These are phyloP conservation scores for Filobasidium uniguttulatum DNA, from an alignment of 1,284 basidiomycete species.

Conservation along the genomic window DNA sequence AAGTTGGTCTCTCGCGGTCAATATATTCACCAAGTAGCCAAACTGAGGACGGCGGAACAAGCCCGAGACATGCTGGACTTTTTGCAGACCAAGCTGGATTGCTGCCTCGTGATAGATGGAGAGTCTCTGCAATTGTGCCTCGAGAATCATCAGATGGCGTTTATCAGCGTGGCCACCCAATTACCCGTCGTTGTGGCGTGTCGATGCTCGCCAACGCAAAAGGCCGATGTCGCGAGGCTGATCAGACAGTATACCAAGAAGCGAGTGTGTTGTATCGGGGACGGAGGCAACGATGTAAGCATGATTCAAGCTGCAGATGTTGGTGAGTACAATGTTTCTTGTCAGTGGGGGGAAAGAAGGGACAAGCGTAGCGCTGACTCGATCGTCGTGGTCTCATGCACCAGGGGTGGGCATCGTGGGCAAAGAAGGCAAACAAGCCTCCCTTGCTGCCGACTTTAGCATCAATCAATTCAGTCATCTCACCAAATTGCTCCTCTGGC, in stretches of 20 bases:
- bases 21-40: constrained; percentile 93
- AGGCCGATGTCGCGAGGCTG: constrained; percentile 87
- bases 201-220: constrained; percentile 95
- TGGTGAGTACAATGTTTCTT: constrained; percentile 44
- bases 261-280: constrained; percentile 94
- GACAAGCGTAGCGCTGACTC: no score
- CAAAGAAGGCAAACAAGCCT: constrained; percentile 97
- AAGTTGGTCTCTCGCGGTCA: constrained; percentile 92
- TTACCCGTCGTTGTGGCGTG: constrained; percentile 93
- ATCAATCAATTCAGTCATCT: constrained; percentile 91
- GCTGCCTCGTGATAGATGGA: constrained; percentile 97
- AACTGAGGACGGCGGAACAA: constrained; percentile 67
- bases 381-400: background rate
- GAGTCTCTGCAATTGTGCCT: constrained; percentile 85
- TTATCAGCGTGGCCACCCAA: constrained; percentile 90
- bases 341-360: no score
- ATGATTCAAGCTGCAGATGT: constrained; percentile 97
- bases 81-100: constrained; percentile 84
- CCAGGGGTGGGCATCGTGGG: constrained; percentile 92
- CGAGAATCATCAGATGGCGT: constrained; percentile 79
- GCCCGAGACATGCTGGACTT: constrained; percentile 87
- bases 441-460: constrained; percentile 93
- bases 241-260: constrained; percentile 84
- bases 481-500: constrained; percentile 78
- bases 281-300: constrained; percentile 92